Base-by-base conservation (phyloP, 2,329 filamentous ascomycete genomes). In the Xylaria hypoxylon region DNA sequence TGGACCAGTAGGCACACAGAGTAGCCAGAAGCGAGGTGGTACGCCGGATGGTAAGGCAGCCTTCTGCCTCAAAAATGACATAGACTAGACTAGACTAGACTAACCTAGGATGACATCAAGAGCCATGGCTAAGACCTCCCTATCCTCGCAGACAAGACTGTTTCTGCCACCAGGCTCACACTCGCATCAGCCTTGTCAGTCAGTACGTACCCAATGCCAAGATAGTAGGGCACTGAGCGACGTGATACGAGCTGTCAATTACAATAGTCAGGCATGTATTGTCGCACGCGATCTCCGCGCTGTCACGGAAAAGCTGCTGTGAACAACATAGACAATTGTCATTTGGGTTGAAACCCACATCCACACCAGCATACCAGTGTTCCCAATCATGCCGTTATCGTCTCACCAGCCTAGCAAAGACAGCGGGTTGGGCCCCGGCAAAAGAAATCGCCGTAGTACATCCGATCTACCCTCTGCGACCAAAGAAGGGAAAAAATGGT, bases 401-500 rank as follows among this genome's bases (percentile, higher is more conserved):
- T 38, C 58, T 57, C 58, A 28, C 10, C 62, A 55, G 50, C 19
- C 53, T 4, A 22, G 40, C n/a, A 33, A 48, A 15, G 59, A 56
- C 7, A 35, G 40, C 35, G 31, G 53, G 10, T 47, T 51, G 13
- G 44, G 51, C 22, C n/a, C 53, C 5, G 45, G 55, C 5, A 68
- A 48, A 60, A 58, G 38, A 31, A 63, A 19, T n/a, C 65, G 62
- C 13, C 68, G 55, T 19, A 68, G 64, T 31, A 59, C 57, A 24
- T 60, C 56, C 26, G 67, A 69, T 17, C 38, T 62, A 42, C 17
- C 59, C 17, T 59, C 62, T 10, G 42, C 28, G 2, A 48, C 24
- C 22, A 68, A 61, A 44, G 65, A 65, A 28, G 52, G 52, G 56
- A 64, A 38, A 35, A 69, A 42, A 62, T 69, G 67, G 65, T 58